Percentiles rank a stretch among this genome's conserved stretches.
Conservation (phyloP, 176 grass and related monocot species). For the Phoenix roebelenii region DNA sequence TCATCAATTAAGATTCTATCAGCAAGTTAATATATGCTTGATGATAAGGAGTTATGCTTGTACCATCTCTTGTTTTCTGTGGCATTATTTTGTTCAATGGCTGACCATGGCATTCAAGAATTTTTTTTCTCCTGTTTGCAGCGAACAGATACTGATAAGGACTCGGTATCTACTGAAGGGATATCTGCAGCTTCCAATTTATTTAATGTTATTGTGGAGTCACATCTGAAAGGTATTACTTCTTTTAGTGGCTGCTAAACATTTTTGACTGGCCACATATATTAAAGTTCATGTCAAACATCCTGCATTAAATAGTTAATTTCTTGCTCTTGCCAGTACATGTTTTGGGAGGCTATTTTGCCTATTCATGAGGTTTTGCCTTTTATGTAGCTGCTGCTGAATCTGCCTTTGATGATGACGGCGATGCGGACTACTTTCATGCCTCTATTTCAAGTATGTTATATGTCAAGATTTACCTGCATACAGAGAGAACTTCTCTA, state of each 20-base stretch:
- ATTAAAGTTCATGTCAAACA: background rate
- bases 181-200: conserved; percentile 72
- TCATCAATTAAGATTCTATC: too few species aligned
- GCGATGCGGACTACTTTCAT: conserved; percentile 88
- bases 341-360: too few species aligned
- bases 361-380: conserved; percentile 10
- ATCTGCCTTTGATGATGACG: conserved; percentile 84
- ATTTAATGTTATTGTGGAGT: conserved; percentile 86
- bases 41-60: too few species aligned
- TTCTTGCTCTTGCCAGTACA: too few species aligned
- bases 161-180: conserved; percentile 54
- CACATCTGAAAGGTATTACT: conserved; percentile 74
- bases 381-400: conserved; percentile 85
- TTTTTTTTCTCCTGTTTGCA: conserved; percentile 14
- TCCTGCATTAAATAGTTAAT: background rate
- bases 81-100: too few species aligned
- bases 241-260: background rate
- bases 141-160: conserved; percentile 55
- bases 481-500: too few species aligned
- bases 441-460: conserved; percentile 93
- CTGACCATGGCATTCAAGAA: too few species aligned
- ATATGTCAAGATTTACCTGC: too few species aligned
- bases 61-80: too few species aligned
- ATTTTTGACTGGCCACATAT: too few species aligned
- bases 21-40: too few species aligned